Conservation (phyloP, 2,329 filamentous ascomycete genomes). For the Cladosporium oxysporum region DNA sequence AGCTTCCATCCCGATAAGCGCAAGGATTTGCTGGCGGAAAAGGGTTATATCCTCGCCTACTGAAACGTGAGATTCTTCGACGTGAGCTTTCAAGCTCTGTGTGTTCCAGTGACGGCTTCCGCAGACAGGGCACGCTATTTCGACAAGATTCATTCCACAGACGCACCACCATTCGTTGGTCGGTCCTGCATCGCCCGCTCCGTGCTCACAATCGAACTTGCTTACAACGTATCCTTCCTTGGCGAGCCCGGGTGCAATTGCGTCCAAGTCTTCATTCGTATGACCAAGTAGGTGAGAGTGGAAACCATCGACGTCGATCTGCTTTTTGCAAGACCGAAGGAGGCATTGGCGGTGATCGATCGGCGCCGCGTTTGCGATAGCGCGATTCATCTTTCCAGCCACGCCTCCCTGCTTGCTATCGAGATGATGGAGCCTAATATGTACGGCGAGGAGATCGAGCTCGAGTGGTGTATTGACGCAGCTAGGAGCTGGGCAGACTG, state of each 20-base stretch:
- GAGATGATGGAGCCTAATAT: not conserved
- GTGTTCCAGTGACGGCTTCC: not conserved
- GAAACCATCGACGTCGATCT: not conserved
- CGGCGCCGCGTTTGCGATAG: not conserved
- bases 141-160: not conserved
- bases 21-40: constrained; percentile 2
- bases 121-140: not conserved
- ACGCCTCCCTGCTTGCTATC: not conserved
- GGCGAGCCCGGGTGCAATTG: not conserved
- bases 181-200: not conserved
- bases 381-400: not conserved
- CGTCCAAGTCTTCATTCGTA: not conserved
- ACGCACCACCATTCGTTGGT: not conserved
- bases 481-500: not conserved
- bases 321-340: not conserved
- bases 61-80: not conserved
- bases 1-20: constrained; percentile 3
- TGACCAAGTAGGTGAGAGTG: not conserved
- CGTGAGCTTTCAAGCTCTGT: not conserved
- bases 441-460: not conserved
- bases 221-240: not conserved
- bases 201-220: not conserved
- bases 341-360: not conserved
- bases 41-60: not conserved
- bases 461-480: not conserved